phyloP scores from a whole-genome alignment of 1,284 basidiomycete species.

The Moniliella sp. region DNA sequence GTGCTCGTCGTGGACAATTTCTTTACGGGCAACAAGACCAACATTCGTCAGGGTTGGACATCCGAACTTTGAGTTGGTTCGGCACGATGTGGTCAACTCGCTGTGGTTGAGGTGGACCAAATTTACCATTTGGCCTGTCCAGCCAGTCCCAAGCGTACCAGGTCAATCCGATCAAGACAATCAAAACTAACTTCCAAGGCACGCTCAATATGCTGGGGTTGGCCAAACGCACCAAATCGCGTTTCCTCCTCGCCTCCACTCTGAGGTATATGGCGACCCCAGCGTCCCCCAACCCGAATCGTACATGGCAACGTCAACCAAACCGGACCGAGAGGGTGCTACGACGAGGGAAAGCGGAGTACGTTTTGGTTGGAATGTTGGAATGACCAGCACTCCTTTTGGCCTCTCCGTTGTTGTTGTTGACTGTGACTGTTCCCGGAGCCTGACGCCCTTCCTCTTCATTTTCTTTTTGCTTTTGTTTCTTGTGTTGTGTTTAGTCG shows the following conservation, averaged over 20 bases:
- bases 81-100: constrained; percentile 55
- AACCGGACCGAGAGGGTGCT: constrained; percentile 85
- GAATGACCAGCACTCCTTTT: no score
- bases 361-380: no score
- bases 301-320: constrained; percentile 64
- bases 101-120: constrained; percentile 21
- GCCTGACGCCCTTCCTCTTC: no score
- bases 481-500: constrained; percentile 7
- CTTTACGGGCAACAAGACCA: constrained; percentile 86
- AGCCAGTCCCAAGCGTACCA: constrained; percentile 19
- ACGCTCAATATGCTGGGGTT: constrained; percentile 72
- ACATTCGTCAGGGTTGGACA: constrained; percentile 58
- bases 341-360: constrained; percentile 54
- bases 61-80: constrained; percentile 89
- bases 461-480: no score
- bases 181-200: constrained; percentile 93
- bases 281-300: constrained; percentile 71
- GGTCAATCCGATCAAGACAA: constrained; percentile 33
- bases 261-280: constrained; percentile 91
- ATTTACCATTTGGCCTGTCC: constrained; percentile 25
- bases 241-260: constrained; percentile 82
- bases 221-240: constrained; percentile 87
- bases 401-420: no score
- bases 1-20: constrained; percentile 94
- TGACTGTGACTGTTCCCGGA: no score